phyloP scores from a whole-genome alignment of 495 filamentous ascomycete genomes.

The Thermochaetoides thermophila region DNA sequence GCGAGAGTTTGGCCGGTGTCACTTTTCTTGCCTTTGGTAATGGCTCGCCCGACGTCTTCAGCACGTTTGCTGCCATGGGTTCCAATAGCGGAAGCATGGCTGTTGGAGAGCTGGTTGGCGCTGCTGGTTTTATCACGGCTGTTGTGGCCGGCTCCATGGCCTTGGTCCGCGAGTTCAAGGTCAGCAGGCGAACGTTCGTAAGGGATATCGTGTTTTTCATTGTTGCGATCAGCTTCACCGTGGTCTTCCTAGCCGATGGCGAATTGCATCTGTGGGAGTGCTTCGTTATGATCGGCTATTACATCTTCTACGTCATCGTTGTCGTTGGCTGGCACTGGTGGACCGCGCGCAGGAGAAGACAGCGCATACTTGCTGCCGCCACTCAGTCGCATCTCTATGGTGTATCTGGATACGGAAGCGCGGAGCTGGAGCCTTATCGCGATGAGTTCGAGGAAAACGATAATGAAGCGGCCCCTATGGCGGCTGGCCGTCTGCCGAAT shows the following conservation, averaged over 20 bases:
- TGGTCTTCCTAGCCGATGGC: constrained; percentile 78
- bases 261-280: constrained; percentile 80
- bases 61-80: constrained; percentile 94
- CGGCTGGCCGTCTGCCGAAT: no score
- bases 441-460: constrained; percentile 54
- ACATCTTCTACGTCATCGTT: constrained; percentile 75
- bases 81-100: constrained; percentile 92
- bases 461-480: constrained; percentile 28
- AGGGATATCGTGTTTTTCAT: constrained; percentile 92
- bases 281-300: constrained; percentile 77
- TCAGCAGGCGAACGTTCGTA: constrained; percentile 75
- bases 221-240: constrained; percentile 71
- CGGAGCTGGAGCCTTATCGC: constrained; percentile 52
- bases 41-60: constrained; percentile 98
- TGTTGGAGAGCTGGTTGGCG: constrained; percentile 88
- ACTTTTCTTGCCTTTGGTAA: constrained; percentile 97
- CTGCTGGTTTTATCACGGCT: constrained; percentile 89
- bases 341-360: constrained; percentile 42
- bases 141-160: constrained; percentile 99
- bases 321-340: constrained; percentile 93
- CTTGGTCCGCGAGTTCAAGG: constrained; percentile 79
- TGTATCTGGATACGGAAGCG: constrained; percentile 27
- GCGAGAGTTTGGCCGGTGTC: constrained; percentile 90
- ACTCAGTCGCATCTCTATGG: constrained; percentile 60
- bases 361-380: constrained; percentile 47